These are phyloP conservation scores for Puccinia hordei DNA, from an alignment of 1,284 basidiomycete species.

Conservation along the genomic window DNA sequence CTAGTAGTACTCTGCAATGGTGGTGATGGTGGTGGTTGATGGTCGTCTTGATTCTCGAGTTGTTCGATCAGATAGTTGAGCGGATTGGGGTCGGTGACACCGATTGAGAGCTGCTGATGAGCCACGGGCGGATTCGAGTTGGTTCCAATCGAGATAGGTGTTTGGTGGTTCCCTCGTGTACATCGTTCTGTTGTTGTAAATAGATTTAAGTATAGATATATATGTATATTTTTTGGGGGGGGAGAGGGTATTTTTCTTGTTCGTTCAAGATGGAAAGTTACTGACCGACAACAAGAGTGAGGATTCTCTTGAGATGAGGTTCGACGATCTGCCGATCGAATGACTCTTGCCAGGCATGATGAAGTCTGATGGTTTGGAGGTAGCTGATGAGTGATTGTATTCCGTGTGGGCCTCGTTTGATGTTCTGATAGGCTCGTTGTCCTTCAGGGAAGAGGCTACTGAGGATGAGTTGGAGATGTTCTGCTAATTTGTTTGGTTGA, in stretches of 20 bases:
- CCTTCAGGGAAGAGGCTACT: constrained; percentile 2
- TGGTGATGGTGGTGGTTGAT: background rate
- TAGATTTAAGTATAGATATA: no score
- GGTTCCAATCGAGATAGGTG: background rate
- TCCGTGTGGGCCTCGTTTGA: constrained; percentile 26
- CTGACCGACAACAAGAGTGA: constrained; percentile 21
- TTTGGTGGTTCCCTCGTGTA: background rate
- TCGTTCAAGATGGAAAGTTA: background rate
- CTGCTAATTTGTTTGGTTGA: background rate
- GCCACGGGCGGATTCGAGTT: background rate
- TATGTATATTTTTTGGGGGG: no score
- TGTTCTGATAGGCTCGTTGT: background rate
- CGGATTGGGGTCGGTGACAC: background rate
- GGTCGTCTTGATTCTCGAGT: background rate
- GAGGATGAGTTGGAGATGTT: constrained; percentile 8
- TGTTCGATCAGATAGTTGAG: background rate
- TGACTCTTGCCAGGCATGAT: background rate
- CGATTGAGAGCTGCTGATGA: background rate
- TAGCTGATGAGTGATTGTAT: constrained; percentile 15
- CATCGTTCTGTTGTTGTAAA: constrained; percentile 34
- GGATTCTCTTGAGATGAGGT: constrained; percentile 23
- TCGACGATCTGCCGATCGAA: background rate
- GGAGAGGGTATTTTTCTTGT: background rate
- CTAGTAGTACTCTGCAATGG: background rate
- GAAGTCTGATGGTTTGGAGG: background rate